Evolutionary conservation across 768 basidiomycete genomes (phyloP), one percentile per base, ranked within the genome.

Genomic region (Suillus occidentalis): DNA sequence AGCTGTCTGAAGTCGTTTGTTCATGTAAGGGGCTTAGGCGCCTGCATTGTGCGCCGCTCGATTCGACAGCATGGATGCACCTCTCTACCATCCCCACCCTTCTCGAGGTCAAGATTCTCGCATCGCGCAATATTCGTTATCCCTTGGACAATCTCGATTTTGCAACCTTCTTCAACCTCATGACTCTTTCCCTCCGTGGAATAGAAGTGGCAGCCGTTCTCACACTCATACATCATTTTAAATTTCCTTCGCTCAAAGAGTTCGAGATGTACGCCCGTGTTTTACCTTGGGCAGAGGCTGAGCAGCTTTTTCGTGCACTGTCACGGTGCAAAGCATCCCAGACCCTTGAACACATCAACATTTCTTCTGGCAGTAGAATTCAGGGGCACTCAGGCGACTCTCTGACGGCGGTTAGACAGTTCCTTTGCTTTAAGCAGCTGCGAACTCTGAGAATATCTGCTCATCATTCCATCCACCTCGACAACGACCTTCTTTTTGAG

Each of bases 301-400:
- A 43, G 58, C 25, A 20, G 25, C 40, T 59, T 39, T 42, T 28
- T 13, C 18, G 25, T 28, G 40, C 58, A 43, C 28, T 59, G 10
- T 59, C 58, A 20, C 58, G 7, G n/a, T 59, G 58, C 58, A 59
- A 59, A 42, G 39, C 58, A 28, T 42, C 25, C 40, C 40, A 59
- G 18, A 59, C 58, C 18, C 58, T 59, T 13, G 25, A 59, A 59
- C 6, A 20, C 10, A 42, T 59, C 28, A 7, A 7, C 6, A 59
- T 59, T 6, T 40, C 40, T 25, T 28, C 40, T 18, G 3, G 6
- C 2, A 8, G 28, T 40, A 7, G 16, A 55, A 13, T 13, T 13
- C 40, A 7, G 25, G 40, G 7, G 12, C 34, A 20, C 31, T 20
- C 31, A 6, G 18, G 31, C 20, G 12, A 20, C 39, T 13, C 57